A percentile compares a stretch with the other conserved stretches of the same genome.
Evolutionary conservation across 768 basidiomycete genomes (phyloP).

Genomic region (Amanita phalloides): DNA sequence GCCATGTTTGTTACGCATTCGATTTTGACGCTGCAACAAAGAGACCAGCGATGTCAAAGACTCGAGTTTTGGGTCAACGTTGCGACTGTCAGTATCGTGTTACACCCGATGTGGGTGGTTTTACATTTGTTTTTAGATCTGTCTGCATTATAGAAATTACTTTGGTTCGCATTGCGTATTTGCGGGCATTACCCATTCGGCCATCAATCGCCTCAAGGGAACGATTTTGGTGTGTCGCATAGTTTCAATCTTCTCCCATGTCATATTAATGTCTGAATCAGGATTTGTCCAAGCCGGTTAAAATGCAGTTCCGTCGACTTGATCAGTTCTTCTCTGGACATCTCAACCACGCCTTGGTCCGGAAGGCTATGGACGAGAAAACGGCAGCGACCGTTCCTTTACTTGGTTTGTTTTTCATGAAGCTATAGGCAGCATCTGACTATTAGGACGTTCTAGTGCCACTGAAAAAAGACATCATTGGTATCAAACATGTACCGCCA

Average conservation of each 20-base stretch:
- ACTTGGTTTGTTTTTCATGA: constrained; percentile 14
- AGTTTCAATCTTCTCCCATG: not conserved
- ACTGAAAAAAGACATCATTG: not conserved
- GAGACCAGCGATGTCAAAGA: constrained; percentile 16
- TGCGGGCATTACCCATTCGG: constrained; percentile 27
- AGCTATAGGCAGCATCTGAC: not conserved
- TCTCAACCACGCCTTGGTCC: constrained; percentile 17
- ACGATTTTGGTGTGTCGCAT: constrained; percentile 21
- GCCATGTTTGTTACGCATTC: constrained; percentile 29
- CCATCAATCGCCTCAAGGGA: constrained; percentile 24
- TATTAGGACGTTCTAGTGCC: not conserved
- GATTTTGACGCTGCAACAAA: constrained; percentile 14
- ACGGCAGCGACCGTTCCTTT: constrained; percentile 22
- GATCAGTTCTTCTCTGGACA: constrained; percentile 18
- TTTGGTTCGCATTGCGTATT: constrained; percentile 30
- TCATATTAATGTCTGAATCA: not conserved
- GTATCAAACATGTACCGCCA: not conserved
- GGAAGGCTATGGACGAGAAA: constrained; percentile 14
- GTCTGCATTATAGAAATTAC: constrained; percentile 34
- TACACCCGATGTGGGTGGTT: not conserved
- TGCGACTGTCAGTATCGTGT: constrained; percentile 23
- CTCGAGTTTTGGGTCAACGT: constrained; percentile 35
- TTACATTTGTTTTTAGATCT: constrained; percentile 22
- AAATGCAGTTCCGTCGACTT: constrained; percentile 19
- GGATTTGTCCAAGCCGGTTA: constrained; percentile 9